A percentile compares a stretch with the other conserved stretches of the same genome.
Conservation (phyloP, 495 filamentous ascomycete genomes). For the Chlorociboria aeruginascens region DNA sequence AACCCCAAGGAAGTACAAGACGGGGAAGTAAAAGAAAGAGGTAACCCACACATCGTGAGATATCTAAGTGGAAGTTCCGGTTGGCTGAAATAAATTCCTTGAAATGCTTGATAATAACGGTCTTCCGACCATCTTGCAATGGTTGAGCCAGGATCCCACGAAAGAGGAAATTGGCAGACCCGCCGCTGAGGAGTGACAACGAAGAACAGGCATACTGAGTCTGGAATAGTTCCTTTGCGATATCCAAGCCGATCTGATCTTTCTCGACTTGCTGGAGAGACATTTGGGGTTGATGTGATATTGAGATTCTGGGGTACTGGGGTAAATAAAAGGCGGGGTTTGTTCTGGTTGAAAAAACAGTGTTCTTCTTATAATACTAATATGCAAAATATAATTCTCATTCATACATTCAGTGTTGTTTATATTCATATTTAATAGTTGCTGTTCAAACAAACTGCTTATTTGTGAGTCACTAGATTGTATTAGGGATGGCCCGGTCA, state of each 20-base stretch:
- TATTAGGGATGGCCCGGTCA: no score
- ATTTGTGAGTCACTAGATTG: no score
- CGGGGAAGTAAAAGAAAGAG: neutral
- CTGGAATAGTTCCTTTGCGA: constrained; percentile 2
- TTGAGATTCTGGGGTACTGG: no score
- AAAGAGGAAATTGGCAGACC: constrained; percentile 46
- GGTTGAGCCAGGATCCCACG: constrained; percentile 30
- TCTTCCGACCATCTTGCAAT: constrained; percentile 15
- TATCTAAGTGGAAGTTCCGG: constrained; percentile 31
- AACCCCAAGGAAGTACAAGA: neutral
- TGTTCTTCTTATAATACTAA: no score
- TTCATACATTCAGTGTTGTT: no score
- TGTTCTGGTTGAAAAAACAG: no score
- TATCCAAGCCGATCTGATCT: neutral
- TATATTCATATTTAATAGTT: no score
- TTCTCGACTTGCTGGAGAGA: constrained; percentile 2
- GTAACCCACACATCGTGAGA: constrained; percentile 35
- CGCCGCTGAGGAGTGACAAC: constrained; percentile 33
- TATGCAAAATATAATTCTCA: no score
- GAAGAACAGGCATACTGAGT: constrained; percentile 35
- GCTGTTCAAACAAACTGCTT: no score
- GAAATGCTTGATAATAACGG: constrained; percentile 42
- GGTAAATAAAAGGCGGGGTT: no score
- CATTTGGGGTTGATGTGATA: no score
- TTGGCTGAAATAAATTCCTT: constrained; percentile 35